A percentile compares a stretch with the other conserved stretches of the same genome.
Evolutionary conservation across 2,329 filamentous ascomycete genomes (phyloP).

Genomic region (Colletotrichum sp.): DNA sequence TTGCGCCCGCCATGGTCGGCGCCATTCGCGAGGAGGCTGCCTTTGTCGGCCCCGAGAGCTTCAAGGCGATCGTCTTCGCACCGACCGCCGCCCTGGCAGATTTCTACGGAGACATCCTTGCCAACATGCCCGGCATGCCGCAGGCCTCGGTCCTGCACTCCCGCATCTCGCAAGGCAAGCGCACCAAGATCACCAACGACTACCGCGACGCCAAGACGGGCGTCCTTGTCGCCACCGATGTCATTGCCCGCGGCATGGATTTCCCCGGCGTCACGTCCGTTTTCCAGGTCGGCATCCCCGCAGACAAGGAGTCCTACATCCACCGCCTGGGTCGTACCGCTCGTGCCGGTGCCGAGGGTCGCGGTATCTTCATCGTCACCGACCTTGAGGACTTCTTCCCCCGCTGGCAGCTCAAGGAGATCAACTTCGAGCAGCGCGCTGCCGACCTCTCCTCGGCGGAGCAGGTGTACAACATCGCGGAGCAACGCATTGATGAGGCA

Average conservation of each 20-base stretch:
- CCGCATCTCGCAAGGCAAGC: constrained; percentile 54
- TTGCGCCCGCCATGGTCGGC: constrained; percentile 64
- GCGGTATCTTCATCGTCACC: constrained; percentile 65
- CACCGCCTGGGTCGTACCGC: constrained; percentile 72
- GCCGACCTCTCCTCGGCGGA: constrained; percentile 47
- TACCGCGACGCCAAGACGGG: constrained; percentile 56
- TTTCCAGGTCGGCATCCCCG: constrained; percentile 66
- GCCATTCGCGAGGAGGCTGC: constrained; percentile 54
- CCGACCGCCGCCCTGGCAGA: constrained; percentile 61
- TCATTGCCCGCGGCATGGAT: constrained; percentile 75
- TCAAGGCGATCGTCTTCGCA: constrained; percentile 88
- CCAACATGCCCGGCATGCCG: constrained; percentile 42
- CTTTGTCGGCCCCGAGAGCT: constrained; percentile 47
- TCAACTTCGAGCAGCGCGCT: constrained; percentile 53
- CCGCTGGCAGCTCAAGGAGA: constrained; percentile 54
- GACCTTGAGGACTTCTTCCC: constrained; percentile 56
- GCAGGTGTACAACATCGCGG: constrained; percentile 43
- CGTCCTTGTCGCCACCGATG: constrained; percentile 72
- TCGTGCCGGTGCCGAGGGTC: constrained; percentile 67
- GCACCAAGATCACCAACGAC: constrained; percentile 65
- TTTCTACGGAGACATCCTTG: constrained; percentile 53
- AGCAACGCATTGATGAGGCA: constrained; percentile 45
- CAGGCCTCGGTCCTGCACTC: constrained; percentile 53
- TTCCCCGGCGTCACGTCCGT: constrained; percentile 73
- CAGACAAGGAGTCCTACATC: constrained; percentile 67